Evolutionary conservation across 495 filamentous ascomycete genomes (phyloP), one percentile per base, ranked within the genome.

Genomic region (Penicillium dipodomyicola): DNA sequence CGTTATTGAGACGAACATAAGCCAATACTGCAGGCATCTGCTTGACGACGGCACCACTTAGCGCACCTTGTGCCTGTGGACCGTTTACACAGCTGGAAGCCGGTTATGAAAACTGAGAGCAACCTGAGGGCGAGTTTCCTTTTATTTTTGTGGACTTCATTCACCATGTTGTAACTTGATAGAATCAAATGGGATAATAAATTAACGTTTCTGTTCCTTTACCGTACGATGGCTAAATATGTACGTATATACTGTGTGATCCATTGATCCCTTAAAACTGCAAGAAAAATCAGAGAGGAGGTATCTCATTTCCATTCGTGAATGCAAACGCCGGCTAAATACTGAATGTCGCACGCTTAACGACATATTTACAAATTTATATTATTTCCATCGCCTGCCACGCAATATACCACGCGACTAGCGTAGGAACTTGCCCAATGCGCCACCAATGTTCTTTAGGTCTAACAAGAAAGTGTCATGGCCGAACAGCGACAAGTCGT

Each of bases 381-480:
- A 12, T 30, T 37, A 33, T 35, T 12, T 33, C 10, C 33, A 32
- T 23, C 15, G 19, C 4, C n/a, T n/a, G 14, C 25, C 9, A 57
- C n/a, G 19, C n/a, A 19, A 29, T 0, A n/a, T 1, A 3, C 14
- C 22, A 44, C n/a, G 20, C 17, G 35, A 41, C 54, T 65, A 72
- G 50, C 56, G 81, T 56, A 98, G 70, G 72, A 97, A 98, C 57
- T 77, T 82, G 62, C 84, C 86, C 19, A 97, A 76, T 15, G 83
- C 85, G 3, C 91, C 89, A 5, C 95, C 94, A 30, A 99, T 89
- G 59, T 96, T 85, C 73, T 96, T 87, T 40, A 97, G 74, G 71
- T 99, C 94, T 20, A 99, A 73, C 56, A 99, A 75, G 65, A 99
- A 99, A 2, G 92, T 97, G 66, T 99, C 94, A 69, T 99, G 94